phyloP scores from a whole-genome alignment of 257 asterid genomes.

The Coffea canephora region DNA sequence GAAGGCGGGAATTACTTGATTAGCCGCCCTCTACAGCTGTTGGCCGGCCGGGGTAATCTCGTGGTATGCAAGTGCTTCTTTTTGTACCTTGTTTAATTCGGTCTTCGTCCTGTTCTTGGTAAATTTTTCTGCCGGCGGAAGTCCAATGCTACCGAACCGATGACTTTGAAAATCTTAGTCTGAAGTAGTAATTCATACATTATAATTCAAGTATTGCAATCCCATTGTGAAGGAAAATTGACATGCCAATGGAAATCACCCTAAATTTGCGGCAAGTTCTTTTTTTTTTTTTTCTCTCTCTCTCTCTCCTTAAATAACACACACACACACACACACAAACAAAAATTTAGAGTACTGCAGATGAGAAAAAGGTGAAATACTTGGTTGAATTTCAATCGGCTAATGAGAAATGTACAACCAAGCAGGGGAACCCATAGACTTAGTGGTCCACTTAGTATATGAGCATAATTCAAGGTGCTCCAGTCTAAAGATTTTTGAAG shows the following conservation, averaged over 20 bases:
- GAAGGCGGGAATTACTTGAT: constrained; percentile 87
- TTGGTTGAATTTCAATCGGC: not conserved
- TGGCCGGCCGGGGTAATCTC: constrained; percentile 68
- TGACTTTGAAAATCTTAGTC: constrained; percentile 3
- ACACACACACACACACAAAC: too few relatives aligned
- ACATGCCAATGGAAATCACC: not conserved
- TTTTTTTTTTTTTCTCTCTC: too few relatives aligned
- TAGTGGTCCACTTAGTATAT: not conserved
- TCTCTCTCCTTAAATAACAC: too few relatives aligned
- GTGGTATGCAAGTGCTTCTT: constrained; percentile 38
- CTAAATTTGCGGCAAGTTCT: not conserved
- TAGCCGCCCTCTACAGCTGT: constrained; percentile 64
- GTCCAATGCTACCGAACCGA: not conserved
- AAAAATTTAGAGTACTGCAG: not conserved
- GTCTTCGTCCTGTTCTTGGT: not conserved
- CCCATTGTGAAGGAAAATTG: not conserved
- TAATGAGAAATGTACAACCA: not conserved
- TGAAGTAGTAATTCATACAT: not conserved
- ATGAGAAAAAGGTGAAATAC: not conserved
- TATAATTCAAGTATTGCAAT: not conserved
- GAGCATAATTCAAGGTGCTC: not conserved
- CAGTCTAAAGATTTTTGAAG: not conserved
- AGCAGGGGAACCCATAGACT: not conserved
- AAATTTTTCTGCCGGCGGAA: not conserved
- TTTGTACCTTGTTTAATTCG: not conserved